phyloP scores from a whole-genome alignment of 169 alveolate genomes.

The Plasmodium blacklocki region DNA sequence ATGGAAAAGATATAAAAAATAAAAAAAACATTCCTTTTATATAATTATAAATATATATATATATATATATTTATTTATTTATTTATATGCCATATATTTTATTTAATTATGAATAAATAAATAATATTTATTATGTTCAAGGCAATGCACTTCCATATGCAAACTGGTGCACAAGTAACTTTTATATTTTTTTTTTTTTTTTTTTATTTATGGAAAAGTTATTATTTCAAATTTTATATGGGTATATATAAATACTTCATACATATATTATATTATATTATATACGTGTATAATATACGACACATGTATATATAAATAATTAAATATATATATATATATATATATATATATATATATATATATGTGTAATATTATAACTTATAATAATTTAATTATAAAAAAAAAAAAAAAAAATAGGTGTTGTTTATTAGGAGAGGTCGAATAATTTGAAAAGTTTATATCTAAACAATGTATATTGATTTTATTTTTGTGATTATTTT shows the following conservation, averaged over 20 bases:
- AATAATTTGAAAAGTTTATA: neutral
- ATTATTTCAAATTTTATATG: too few relatives aligned
- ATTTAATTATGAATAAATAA: neutral
- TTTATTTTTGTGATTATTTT: neutral
- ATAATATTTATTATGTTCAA: too few relatives aligned
- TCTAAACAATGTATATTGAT: neutral
- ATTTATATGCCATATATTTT: neutral
- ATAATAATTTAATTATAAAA: too few relatives aligned
- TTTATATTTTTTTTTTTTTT: constrained; percentile 4
- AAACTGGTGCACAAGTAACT: constrained; percentile 49
- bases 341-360: neutral
- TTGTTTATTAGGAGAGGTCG: too few relatives aligned
- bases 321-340: neutral
- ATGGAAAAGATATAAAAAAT: too few relatives aligned
- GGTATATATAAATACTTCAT: too few relatives aligned
- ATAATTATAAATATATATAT: neutral
- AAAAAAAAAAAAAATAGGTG: too few relatives aligned
- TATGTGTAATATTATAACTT: neutral
- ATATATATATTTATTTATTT: neutral
- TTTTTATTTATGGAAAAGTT: too few relatives aligned
- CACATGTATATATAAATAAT: neutral
- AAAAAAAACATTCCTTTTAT: too few relatives aligned
- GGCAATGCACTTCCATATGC: constrained; percentile 30
- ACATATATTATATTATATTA: too few relatives aligned
- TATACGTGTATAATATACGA: too few relatives aligned